Percentiles rank a stretch among this genome's conserved stretches.
Conservation (phyloP, 306 rosid genomes). For the Quercus engelmannii region DNA sequence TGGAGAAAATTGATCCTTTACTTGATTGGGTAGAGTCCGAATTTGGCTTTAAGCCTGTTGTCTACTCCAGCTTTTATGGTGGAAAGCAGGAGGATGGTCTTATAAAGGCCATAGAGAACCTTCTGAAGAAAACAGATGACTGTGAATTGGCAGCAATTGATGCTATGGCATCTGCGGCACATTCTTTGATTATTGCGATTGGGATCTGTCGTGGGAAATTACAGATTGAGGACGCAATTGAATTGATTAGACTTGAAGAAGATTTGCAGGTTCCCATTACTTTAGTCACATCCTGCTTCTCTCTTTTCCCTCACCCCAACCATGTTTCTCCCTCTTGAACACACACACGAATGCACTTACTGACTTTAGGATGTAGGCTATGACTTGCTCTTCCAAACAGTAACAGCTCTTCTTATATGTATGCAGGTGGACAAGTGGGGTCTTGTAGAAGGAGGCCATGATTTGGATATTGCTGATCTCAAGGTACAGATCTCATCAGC, state of each 20-base stretch:
- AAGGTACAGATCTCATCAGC: slow-evolving; percentile 79
- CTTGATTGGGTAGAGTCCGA: slow-evolving; percentile 78
- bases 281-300: neutral
- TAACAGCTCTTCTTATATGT: neutral
- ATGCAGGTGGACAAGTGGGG: slow-evolving; percentile 88
- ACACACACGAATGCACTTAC: neutral
- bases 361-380: neutral
- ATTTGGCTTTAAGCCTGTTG: slow-evolving; percentile 77
- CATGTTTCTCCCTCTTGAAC: neutral
- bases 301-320: neutral
- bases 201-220: slow-evolving; percentile 56
- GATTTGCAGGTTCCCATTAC: slow-evolving; percentile 67
- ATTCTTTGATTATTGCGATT: slow-evolving; percentile 66
- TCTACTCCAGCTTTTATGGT: slow-evolving; percentile 68
- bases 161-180: slow-evolving; percentile 77
- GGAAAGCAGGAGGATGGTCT: slow-evolving; percentile 86
- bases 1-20: slow-evolving; percentile 78
- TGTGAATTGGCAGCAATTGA: slow-evolving; percentile 85
- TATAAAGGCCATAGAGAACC: slow-evolving; percentile 47
- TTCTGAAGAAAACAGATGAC: slow-evolving; percentile 63
- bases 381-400: neutral
- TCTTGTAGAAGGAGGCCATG: slow-evolving; percentile 99
- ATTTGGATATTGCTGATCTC: slow-evolving; percentile 86
- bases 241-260: slow-evolving; percentile 87
- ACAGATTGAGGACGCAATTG: slow-evolving; percentile 80